A percentile compares a stretch with the other conserved stretches of the same genome.
Evolutionary conservation across 2,329 filamentous ascomycete species (phyloP).

Genomic region (Aureobasidium subglaciale): DNA sequence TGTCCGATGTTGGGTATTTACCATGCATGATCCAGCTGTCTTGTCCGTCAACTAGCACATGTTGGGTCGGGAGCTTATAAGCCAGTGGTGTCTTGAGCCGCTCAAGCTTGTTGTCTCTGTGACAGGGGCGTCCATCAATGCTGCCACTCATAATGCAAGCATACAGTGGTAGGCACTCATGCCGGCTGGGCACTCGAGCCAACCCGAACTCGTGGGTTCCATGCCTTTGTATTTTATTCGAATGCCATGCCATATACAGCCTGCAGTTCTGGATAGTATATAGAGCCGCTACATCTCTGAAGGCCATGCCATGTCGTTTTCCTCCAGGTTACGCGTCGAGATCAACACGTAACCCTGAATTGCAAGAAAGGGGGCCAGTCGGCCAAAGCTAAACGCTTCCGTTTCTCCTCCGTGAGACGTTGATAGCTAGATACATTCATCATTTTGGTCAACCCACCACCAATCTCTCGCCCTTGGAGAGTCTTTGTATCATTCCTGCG

Average conservation of each 20-base stretch:
- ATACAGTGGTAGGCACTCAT: background rate
- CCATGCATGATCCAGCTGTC: background rate
- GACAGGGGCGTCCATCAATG: too few relatives aligned
- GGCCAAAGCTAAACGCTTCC: conserved; percentile 10
- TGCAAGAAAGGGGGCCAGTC: conserved; percentile 12
- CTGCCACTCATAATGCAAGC: too few relatives aligned
- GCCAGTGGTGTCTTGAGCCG: background rate
- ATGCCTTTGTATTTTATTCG: background rate
- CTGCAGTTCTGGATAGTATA: background rate
- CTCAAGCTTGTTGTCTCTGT: too few relatives aligned
- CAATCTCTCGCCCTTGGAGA: background rate
- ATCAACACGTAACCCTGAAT: conserved; percentile 12
- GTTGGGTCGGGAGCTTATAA: background rate
- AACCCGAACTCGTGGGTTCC: background rate
- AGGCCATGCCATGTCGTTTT: conserved; percentile 1
- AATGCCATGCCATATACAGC: background rate
- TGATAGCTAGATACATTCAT: conserved; percentile 4
- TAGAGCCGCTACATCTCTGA: background rate
- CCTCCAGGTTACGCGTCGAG: background rate
- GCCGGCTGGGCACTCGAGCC: conserved; percentile 3
- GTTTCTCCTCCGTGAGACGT: conserved; percentile 5
- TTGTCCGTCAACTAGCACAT: too few relatives aligned
- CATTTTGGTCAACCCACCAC: background rate
- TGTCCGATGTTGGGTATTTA: conserved; percentile 4
- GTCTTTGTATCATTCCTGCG: background rate